Evolutionary conservation across 2,329 filamentous ascomycete species (phyloP).

Genomic region (Lachnellula suecica): DNA sequence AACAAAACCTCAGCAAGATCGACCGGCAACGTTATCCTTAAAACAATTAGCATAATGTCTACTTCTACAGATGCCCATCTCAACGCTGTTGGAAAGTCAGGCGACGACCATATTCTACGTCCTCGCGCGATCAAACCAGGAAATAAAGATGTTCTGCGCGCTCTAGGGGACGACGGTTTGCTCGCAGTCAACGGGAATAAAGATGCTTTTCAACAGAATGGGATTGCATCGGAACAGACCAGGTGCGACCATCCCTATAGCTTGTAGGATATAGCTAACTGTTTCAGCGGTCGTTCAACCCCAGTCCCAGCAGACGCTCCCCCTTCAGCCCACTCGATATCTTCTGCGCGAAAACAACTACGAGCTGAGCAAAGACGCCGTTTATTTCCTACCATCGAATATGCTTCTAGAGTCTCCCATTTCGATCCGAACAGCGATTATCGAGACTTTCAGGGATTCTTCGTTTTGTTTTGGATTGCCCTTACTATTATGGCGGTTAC

Average conservation of each 20-base stretch:
- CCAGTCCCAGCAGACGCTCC: constrained; percentile 86
- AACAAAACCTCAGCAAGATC: not conserved
- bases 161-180: constrained; percentile 24
- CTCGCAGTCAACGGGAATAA: constrained; percentile 11
- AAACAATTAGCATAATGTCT: constrained; percentile 24
- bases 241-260: constrained; percentile 20
- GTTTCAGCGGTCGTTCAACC: constrained; percentile 72
- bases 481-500: constrained; percentile 96
- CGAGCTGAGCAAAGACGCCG: constrained; percentile 79
- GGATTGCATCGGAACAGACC: constrained; percentile 25
- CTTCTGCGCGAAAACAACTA: constrained; percentile 78
- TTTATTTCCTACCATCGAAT: constrained; percentile 91
- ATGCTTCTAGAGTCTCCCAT: constrained; percentile 86
- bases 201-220: constrained; percentile 16
- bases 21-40: not conserved
- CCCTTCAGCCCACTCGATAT: constrained; percentile 86
- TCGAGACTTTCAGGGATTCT: constrained; percentile 94
- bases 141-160: constrained; percentile 27
- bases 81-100: constrained; percentile 22
- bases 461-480: constrained; percentile 96
- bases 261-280: constrained; percentile 8
- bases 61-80: constrained; percentile 26
- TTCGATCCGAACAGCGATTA: constrained; percentile 93
- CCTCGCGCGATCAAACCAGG: constrained; percentile 27
- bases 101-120: constrained; percentile 32